A percentile compares a stretch with the other conserved stretches of the same genome.
phyloP scores from a whole-genome alignment of 192 early-diverging fungal genomes.

The Gaertneriomyces sp. region DNA sequence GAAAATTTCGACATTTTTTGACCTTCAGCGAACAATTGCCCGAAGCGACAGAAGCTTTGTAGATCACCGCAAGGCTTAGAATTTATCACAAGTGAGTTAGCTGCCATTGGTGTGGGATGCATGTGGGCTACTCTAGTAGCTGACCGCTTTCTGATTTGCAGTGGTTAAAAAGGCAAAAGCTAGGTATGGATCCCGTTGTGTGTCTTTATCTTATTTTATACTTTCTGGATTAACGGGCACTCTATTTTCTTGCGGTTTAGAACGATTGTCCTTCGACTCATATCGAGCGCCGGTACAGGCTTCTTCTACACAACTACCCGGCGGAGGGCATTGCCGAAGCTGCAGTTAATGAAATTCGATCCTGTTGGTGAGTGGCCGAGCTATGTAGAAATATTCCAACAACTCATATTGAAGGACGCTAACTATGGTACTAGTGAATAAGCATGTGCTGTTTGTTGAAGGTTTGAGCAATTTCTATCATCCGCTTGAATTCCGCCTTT shows the following conservation, averaged over 20 bases:
- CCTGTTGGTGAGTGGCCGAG: slow-evolving; percentile 61
- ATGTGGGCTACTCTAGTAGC: too few species aligned
- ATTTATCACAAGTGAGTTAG: too few species aligned
- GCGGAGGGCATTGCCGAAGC: slow-evolving; percentile 72
- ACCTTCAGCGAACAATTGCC: too few species aligned
- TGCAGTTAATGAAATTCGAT: slow-evolving; percentile 92
- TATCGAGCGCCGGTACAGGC: slow-evolving; percentile 87
- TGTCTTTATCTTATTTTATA: too few species aligned
- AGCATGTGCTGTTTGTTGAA: slow-evolving; percentile 84
- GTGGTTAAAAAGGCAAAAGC: slow-evolving; percentile 31
- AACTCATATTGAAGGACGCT: background rate
- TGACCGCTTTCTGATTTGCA: background rate
- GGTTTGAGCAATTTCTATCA: slow-evolving; percentile 49
- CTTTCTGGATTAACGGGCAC: too few species aligned
- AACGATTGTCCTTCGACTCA: slow-evolving; percentile 79
- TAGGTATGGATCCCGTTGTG: background rate
- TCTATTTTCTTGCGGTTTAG: slow-evolving; percentile 23
- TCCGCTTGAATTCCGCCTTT: background rate
- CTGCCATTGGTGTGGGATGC: too few species aligned
- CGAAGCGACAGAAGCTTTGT: too few species aligned
- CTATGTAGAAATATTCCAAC: background rate
- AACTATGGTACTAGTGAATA: slow-evolving; percentile 56
- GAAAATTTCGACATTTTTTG: too few species aligned
- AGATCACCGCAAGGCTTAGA: too few species aligned
- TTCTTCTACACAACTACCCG: slow-evolving; percentile 83